A percentile compares a stretch with the other conserved stretches of the same genome.
Conservation (phyloP, 371 early-diverging fungal species). For the Mucor circinelloides region DNA sequence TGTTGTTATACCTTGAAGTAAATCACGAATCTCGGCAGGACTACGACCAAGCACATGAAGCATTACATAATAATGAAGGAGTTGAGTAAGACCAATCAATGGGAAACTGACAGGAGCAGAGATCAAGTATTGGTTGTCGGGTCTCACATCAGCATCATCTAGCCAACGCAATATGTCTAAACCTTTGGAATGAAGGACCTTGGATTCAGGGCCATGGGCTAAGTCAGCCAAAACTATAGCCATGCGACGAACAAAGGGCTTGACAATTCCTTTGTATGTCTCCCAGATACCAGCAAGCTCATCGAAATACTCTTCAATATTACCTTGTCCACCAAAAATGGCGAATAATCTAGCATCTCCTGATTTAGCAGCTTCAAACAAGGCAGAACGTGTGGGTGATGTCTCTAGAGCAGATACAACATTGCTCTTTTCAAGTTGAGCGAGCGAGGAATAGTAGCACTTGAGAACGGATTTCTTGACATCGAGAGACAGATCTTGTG, state of each 20-base stretch:
- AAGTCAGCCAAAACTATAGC: conserved; percentile 72
- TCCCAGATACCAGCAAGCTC: conserved; percentile 82
- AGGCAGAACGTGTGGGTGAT: conserved; percentile 57
- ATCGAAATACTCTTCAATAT: conserved; percentile 93
- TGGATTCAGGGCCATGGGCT: conserved; percentile 70
- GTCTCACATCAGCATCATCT: conserved; percentile 80
- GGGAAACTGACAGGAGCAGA: conserved; percentile 89
- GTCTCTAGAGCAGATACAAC: conserved; percentile 45
- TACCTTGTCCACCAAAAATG: conserved; percentile 97
- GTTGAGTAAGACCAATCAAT: conserved; percentile 88
- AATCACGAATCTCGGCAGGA: conserved; percentile 46
- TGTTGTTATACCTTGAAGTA: conserved; percentile 58
- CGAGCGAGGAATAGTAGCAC: conserved; percentile 81
- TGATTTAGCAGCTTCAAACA: conserved; percentile 66
- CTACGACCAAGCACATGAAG: conserved; percentile 58
- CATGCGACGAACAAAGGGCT: conserved; percentile 80
- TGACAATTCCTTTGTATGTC: conserved; percentile 82
- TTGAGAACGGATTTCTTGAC: conserved; percentile 69
- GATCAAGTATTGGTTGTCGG: conserved; percentile 81
- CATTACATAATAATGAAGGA: conserved; percentile 82
- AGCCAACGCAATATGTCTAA: conserved; percentile 90
- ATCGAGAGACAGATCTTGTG: conserved; percentile 58
- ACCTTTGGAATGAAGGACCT: conserved; percentile 79
- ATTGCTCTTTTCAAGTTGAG: conserved; percentile 57
- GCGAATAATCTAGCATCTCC: conserved; percentile 78